Percentiles rank a stretch among this genome's conserved stretches.
Conservation (phyloP, 2,329 filamentous ascomycete genomes). For the Xylaria sp. region DNA sequence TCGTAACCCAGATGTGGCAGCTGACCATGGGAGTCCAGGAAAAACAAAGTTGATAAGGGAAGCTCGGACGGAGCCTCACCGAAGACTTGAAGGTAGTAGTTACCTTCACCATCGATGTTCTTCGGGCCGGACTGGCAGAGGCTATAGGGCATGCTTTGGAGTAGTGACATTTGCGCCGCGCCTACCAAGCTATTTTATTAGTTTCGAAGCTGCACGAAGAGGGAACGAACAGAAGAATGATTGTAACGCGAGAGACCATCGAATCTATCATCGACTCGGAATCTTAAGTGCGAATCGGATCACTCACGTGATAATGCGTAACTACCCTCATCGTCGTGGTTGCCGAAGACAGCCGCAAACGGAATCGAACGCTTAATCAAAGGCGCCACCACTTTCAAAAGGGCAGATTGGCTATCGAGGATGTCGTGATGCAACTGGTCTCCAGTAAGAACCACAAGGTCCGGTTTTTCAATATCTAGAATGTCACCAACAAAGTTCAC, state of each 20-base stretch:
- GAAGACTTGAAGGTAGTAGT: constrained; percentile 38
- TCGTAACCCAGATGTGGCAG: constrained; percentile 38
- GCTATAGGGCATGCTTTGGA: constrained; percentile 37
- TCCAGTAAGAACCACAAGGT: constrained; percentile 64
- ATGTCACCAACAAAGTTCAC: constrained; percentile 68
- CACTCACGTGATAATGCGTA: constrained; percentile 47
- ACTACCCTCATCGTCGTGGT: constrained; percentile 72
- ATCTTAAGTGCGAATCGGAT: background rate
- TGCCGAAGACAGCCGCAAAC: constrained; percentile 74
- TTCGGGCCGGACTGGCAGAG: constrained; percentile 37
- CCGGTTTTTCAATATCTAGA: constrained; percentile 73
- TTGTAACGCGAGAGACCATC: background rate
- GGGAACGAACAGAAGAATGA: too few species aligned
- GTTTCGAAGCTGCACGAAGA: background rate
- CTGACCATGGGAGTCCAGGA: constrained; percentile 41
- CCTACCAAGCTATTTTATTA: constrained; percentile 35
- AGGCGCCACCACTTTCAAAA: constrained; percentile 68
- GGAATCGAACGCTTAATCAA: constrained; percentile 70
- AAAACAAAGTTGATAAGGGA: constrained; percentile 39
- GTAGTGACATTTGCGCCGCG: constrained; percentile 38
- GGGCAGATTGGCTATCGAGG: constrained; percentile 41
- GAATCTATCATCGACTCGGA: background rate
- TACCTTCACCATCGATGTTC: constrained; percentile 39
- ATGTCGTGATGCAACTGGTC: constrained; percentile 61
- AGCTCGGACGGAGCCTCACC: constrained; percentile 29